Evolutionary conservation across 306 rosid species (phyloP), one percentile per base, ranked within the genome.

Genomic region (Ziziphus jujuba): DNA sequence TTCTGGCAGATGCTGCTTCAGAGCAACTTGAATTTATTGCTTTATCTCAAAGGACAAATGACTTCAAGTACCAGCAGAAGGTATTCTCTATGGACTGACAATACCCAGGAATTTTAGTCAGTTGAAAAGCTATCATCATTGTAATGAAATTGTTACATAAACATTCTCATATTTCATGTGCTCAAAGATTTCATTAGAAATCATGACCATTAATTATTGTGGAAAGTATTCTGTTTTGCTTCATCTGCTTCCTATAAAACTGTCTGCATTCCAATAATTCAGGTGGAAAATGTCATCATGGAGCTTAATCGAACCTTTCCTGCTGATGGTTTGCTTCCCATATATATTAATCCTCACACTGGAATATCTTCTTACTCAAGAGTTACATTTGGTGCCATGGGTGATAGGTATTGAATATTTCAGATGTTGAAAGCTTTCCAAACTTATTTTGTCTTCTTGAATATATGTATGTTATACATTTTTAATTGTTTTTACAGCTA

Each of bases 371-470:
- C 81, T 56, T 72, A 81, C 80, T 83, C 91, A 54, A 78, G 84
- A 55, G 55, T 85, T 66, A 83, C 95, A 66, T 88, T 88, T 71
- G 95, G 95, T 61, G 95, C 95, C 66, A 81, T 85, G 91, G 95
- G 95, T 55, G 95, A 88, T 56, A 88, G 91, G 95, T 85, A 87
- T 64, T 59, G 22, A 33, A 51, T 9, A 53, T 20, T 20, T 1
- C 7, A 40, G 45, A 40, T 49, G 54, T 49, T 15, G 22, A 17
- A 49, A 49, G 9, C 54, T 49, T 49, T 40, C 13, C 45, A 40
- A 40, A 8, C 45, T 40, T 12, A 40, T 40, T 36, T 6, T 38
- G 44, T 10, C 44, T 38, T 38, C 44, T 38, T 38, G 45, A 40
- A 2, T 40, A 12, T 40, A 40, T 40, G 33, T 4, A 40, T 40